phyloP scores from a whole-genome alignment of 2,329 filamentous ascomycete genomes.

The Macrophomina tecta region DNA sequence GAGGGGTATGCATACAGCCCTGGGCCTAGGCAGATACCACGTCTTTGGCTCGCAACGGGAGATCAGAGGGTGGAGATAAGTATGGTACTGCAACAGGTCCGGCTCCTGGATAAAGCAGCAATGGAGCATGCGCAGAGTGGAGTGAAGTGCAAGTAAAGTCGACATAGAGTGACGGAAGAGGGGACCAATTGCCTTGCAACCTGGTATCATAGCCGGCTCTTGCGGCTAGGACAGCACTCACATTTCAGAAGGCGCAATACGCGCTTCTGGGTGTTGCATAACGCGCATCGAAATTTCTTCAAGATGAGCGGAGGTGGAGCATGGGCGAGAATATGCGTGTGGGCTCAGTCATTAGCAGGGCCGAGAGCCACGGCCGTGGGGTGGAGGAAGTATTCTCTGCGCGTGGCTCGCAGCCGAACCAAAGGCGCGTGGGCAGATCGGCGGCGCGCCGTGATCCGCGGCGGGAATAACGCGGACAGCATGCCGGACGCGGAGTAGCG shows the following conservation, averaged over 20 bases:
- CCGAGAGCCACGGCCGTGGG: slow-evolving; percentile 17
- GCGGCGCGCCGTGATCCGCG: slow-evolving; percentile 16
- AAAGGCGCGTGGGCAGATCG: slow-evolving; percentile 1
- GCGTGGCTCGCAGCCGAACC: slow-evolving; percentile 17
- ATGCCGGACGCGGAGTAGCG: slow-evolving; percentile 1
- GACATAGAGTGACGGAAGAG: not conserved
- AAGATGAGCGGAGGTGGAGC: not conserved
- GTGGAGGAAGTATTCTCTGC: slow-evolving; percentile 8
- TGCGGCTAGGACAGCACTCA: not conserved
- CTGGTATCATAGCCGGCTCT: not conserved
- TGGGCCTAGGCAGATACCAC: slow-evolving; percentile 5
- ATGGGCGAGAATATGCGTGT: not conserved
- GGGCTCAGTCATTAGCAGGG: slow-evolving; percentile 14
- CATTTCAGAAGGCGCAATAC: not conserved
- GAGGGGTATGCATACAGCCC: not conserved
- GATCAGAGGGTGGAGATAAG: slow-evolving; percentile 11
- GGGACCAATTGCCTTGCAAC: not conserved
- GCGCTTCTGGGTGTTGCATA: not conserved
- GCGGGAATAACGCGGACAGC: slow-evolving; percentile 23
- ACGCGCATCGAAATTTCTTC: slow-evolving; percentile 1
- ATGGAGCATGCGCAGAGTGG: slow-evolving; percentile 12
- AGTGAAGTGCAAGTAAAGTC: slow-evolving; percentile 8
- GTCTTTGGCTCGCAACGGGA: slow-evolving; percentile 4
- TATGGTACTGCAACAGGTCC: not conserved
- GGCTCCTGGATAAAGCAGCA: slow-evolving; percentile 5